phyloP scores from a whole-genome alignment of 2,329 filamentous ascomycete genomes.

The Emergomyces pasteurianus region DNA sequence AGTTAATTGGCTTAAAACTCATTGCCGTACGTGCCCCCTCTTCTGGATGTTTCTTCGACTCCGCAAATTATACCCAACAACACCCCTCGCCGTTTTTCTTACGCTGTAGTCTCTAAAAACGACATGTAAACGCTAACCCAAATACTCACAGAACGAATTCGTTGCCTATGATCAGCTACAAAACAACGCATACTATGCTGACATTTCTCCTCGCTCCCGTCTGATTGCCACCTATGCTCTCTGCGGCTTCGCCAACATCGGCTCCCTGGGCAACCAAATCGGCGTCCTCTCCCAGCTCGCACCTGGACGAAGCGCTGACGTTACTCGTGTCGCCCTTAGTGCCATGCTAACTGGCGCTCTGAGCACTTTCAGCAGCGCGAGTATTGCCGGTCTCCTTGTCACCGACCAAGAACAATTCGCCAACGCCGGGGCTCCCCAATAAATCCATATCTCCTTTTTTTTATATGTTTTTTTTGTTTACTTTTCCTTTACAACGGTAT shows the following conservation, averaged over 20 bases:
- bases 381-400: constrained; percentile 64
- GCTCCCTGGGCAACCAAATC: constrained; percentile 79
- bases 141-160: constrained; percentile 54
- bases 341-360: constrained; percentile 68
- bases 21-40: constrained; percentile 47
- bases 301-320: constrained; percentile 59
- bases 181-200: constrained; percentile 39
- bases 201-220: constrained; percentile 55
- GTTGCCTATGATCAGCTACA: constrained; percentile 55
- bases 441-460: not conserved
- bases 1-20: constrained; percentile 75
- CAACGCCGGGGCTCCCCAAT: not conserved
- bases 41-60: not conserved
- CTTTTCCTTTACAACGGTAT: not conserved
- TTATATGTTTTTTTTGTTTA: not conserved
- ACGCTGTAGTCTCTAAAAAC: not conserved
- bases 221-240: constrained; percentile 80
- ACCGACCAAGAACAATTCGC: constrained; percentile 33
- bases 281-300: constrained; percentile 75
- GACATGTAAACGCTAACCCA: not conserved
- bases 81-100: not conserved
- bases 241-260: constrained; percentile 74
- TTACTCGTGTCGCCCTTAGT: constrained; percentile 62
- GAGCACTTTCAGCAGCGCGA: constrained; percentile 66
- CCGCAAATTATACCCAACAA: not conserved